Conservation (phyloP, 1,139 yeast genomes). For the Hyphopichia pseudoburtonii region DNA sequence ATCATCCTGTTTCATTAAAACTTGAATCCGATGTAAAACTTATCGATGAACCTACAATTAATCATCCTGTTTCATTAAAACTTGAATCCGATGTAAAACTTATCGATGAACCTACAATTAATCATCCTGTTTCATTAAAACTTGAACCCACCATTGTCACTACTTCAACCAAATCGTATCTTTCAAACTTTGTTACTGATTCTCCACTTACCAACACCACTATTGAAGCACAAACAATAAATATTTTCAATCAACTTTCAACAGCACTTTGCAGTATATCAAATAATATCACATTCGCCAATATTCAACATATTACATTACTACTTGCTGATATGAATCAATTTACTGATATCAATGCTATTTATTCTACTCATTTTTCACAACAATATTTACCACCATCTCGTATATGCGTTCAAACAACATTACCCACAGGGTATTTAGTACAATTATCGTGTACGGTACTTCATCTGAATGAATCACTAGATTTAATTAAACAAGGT, state of each 20-base stretch:
- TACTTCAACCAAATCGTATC: slow-evolving; percentile 35
- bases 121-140: not conserved
- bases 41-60: not conserved
- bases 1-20: not conserved
- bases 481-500: slow-evolving; percentile 48
- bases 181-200: slow-evolving; percentile 50
- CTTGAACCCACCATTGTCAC: not conserved
- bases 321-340: slow-evolving; percentile 62
- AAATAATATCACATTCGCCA: slow-evolving; percentile 32
- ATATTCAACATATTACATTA: slow-evolving; percentile 58
- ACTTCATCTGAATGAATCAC: too few species aligned
- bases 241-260: slow-evolving; percentile 49
- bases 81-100: slow-evolving; percentile 4
- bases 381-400: slow-evolving; percentile 76
- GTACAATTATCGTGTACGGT: slow-evolving; percentile 63
- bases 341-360: slow-evolving; percentile 59
- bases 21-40: slow-evolving; percentile 4
- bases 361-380: slow-evolving; percentile 57
- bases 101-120: not conserved
- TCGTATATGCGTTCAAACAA: slow-evolving; percentile 75
- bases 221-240: slow-evolving; percentile 45
- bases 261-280: slow-evolving; percentile 23
- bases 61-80: not conserved
- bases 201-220: slow-evolving; percentile 11
- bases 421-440: slow-evolving; percentile 31